Conservation (phyloP, 352 stramenopile species). For the Phytophthora niederhauseri region DNA sequence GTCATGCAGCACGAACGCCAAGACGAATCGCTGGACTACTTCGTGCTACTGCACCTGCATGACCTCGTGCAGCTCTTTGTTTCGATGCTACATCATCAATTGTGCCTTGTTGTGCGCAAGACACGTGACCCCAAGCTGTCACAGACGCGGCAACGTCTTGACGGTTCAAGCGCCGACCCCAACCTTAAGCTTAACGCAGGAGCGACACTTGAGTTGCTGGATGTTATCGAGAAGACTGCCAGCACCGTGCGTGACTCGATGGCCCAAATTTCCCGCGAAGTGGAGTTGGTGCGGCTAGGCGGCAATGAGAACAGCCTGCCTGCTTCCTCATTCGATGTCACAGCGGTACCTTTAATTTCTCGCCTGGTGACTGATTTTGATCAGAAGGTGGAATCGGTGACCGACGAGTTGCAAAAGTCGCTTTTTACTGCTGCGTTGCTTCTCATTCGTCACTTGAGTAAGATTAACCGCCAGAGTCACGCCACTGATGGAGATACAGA, state of each 20-base stretch:
- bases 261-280: constrained; percentile 12
- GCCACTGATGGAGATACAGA: constrained; percentile 15
- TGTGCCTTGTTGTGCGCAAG: constrained; percentile 64
- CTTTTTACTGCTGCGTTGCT: constrained; percentile 59
- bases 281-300: constrained; percentile 20
- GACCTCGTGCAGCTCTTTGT: constrained; percentile 65
- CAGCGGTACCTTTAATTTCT: constrained; percentile 35
- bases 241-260: constrained; percentile 31
- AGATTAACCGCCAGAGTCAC: constrained; percentile 19
- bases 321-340: background rate
- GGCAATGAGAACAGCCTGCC: constrained; percentile 11
- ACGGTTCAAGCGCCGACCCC: constrained; percentile 19
- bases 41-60: constrained; percentile 55
- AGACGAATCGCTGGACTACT: constrained; percentile 51
- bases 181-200: constrained; percentile 28
- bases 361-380: constrained; percentile 38
- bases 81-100: constrained; percentile 77
- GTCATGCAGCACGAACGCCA: constrained; percentile 39
- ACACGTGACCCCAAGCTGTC: constrained; percentile 66
- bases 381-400: constrained; percentile 33
- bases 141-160: constrained; percentile 49
- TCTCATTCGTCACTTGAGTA: constrained; percentile 55
- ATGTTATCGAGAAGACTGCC: constrained; percentile 30
- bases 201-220: constrained; percentile 32
- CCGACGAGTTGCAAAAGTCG: constrained; percentile 41